phyloP scores from a whole-genome alignment of 495 filamentous ascomycete genomes.

The Parathielavia appendiculata region DNA sequence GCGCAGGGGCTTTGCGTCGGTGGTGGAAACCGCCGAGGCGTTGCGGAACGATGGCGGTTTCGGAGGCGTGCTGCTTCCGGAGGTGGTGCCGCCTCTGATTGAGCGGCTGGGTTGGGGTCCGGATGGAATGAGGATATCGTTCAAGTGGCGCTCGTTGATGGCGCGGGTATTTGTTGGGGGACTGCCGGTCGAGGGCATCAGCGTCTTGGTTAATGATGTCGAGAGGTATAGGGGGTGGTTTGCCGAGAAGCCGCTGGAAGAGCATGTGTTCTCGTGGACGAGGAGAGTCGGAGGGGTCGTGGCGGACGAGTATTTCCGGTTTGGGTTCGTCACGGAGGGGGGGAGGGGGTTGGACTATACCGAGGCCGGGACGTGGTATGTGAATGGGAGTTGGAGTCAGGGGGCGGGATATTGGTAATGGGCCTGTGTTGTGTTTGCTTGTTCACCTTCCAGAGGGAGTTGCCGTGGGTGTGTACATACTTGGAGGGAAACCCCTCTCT shows the following conservation, averaged over 20 bases:
- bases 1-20: constrained; percentile 68
- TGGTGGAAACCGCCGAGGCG: constrained; percentile 76
- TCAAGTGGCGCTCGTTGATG: constrained; percentile 45
- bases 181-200: constrained; percentile 21
- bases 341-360: constrained; percentile 22
- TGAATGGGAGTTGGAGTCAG: constrained; percentile 27
- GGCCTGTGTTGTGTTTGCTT: background rate
- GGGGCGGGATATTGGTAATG: constrained; percentile 22
- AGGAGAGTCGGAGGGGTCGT: background rate
- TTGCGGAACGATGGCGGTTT: constrained; percentile 66
- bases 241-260: constrained; percentile 15
- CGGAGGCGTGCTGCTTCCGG: constrained; percentile 64
- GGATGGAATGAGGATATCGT: constrained; percentile 41
- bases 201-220: constrained; percentile 30
- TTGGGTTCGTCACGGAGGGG: constrained; percentile 17
- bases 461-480: background rate
- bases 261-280: constrained; percentile 23
- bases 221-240: constrained; percentile 28
- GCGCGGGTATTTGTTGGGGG: background rate
- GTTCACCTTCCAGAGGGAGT: too few relatives aligned
- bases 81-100: constrained; percentile 48
- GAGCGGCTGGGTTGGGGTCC: constrained; percentile 16
- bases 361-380: constrained; percentile 27
- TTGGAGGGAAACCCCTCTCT: background rate
- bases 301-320: constrained; percentile 28